phyloP scores from a whole-genome alignment of 2,329 filamentous ascomycete species.

The Aspergillus sp. region DNA sequence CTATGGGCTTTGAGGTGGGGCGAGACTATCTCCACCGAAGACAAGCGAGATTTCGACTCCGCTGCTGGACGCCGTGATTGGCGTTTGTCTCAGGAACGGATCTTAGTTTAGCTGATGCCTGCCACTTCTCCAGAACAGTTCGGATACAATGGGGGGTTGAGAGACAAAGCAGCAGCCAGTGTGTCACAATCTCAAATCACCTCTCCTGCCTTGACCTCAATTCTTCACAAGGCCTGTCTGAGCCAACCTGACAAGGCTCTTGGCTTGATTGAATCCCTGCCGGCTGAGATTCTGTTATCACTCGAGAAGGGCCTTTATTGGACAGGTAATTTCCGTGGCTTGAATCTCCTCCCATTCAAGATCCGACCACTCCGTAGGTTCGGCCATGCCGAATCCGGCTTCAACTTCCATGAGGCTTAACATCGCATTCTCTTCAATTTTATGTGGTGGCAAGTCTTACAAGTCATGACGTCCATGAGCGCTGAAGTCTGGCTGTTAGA shows the following conservation, averaged over 20 bases:
- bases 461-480: conserved; percentile 11
- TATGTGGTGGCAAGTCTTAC: conserved; percentile 7
- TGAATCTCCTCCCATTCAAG: not conserved
- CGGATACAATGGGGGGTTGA: conserved; percentile 15
- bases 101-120: conserved; percentile 25
- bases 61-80: conserved; percentile 22
- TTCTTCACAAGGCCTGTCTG: not conserved
- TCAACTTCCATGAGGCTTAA: not conserved
- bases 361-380: not conserved
- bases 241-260: not conserved
- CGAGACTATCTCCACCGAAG: conserved; percentile 21
- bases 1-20: conserved; percentile 23
- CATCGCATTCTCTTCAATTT: conserved; percentile 3
- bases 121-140: conserved; percentile 20
- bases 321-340: conserved; percentile 1
- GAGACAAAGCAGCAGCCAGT: not conserved
- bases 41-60: conserved; percentile 32
- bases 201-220: not conserved
- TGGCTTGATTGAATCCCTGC: not conserved
- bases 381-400: conserved; percentile 7
- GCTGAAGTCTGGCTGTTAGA: not conserved
- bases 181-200: conserved; percentile 7
- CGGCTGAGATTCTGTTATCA: not conserved
- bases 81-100: conserved; percentile 26
- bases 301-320: not conserved